Percentiles rank a stretch among this genome's conserved stretches.
Conservation (phyloP, 495 filamentous ascomycete genomes). For the Tuber indicum region DNA sequence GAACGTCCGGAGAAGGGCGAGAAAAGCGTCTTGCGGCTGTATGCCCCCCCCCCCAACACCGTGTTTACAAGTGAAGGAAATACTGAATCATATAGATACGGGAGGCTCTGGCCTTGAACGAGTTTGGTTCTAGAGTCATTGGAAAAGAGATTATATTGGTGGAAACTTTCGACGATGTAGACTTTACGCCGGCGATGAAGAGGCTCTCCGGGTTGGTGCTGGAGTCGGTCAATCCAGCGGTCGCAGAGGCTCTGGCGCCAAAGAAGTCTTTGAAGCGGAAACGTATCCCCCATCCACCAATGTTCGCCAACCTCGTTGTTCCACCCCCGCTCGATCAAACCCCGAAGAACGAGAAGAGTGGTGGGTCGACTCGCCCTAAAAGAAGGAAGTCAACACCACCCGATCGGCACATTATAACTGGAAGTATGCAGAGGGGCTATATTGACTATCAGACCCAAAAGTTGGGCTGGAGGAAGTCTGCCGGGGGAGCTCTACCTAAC, state of each 20-base stretch:
- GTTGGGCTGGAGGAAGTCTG: constrained; percentile 31
- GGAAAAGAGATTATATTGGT: constrained; percentile 30
- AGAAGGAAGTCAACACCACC: constrained; percentile 2
- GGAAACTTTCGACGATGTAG: constrained; percentile 30
- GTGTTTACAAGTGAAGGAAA: neutral
- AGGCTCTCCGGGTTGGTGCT: constrained; percentile 27
- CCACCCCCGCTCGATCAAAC: constrained; percentile 4
- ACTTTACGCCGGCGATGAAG: constrained; percentile 25
- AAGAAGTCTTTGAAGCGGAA: constrained; percentile 24
- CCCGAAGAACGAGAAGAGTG: constrained; percentile 8
- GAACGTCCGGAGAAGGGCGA: constrained; percentile 35
- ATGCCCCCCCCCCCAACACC: constrained; percentile 19
- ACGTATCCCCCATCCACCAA: constrained; percentile 23
- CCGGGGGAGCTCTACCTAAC: constrained; percentile 26
- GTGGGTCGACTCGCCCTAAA: neutral
- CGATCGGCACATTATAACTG: neutral
- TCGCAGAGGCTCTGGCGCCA: constrained; percentile 27
- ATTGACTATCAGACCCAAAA: constrained; percentile 27
- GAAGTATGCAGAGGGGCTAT: constrained; percentile 19
- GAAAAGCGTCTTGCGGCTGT: constrained; percentile 35
- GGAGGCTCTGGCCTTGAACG: constrained; percentile 29
- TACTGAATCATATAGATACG: constrained; percentile 26
- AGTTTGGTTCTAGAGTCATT: constrained; percentile 21
- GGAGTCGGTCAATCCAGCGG: constrained; percentile 27
- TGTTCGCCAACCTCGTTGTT: constrained; percentile 5